Conservation (phyloP, 768 basidiomycete species). For the Megacollybia marginata region DNA sequence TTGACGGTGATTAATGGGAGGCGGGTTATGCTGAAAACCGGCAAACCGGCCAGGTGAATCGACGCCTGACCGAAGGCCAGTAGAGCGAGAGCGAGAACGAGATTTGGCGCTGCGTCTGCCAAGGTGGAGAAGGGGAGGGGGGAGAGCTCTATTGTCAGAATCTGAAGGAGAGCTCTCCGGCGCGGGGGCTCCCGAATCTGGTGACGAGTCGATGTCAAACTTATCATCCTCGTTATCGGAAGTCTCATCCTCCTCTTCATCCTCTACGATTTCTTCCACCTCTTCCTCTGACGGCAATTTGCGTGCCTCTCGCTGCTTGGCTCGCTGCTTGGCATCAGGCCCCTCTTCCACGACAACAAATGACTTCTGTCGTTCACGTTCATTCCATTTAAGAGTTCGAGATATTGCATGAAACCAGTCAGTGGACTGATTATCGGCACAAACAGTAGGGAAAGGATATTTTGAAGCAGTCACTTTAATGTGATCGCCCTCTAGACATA, state of each 20-base stretch:
- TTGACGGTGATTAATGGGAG: conserved; percentile 37
- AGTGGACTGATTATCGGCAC: conserved; percentile 93
- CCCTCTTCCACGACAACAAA: conserved; percentile 97
- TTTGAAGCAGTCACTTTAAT: conserved; percentile 97
- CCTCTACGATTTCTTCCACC: conserved; percentile 35
- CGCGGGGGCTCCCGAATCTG: conserved; percentile 31
- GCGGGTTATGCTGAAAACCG: conserved; percentile 42
- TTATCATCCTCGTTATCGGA: conserved; percentile 59
- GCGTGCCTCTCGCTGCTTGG: conserved; percentile 7
- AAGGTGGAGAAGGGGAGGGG: too few species aligned
- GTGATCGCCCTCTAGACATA: conserved; percentile 85
- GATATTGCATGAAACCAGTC: conserved; percentile 99
- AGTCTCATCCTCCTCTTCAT: conserved; percentile 44
- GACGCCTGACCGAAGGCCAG: conserved; percentile 46
- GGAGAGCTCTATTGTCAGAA: neutral
- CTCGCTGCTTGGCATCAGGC: conserved; percentile 29
- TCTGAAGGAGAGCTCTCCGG: neutral
- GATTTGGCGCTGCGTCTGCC: conserved; percentile 30
- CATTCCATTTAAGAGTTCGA: conserved; percentile 97
- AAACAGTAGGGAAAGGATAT: conserved; percentile 98
- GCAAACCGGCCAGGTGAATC: conserved; percentile 58
- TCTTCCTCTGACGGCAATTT: conserved; percentile 24
- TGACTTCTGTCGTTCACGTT: conserved; percentile 96
- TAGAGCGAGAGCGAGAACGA: conserved; percentile 34
- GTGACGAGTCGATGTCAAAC: conserved; percentile 89